Evolutionary conservation across 179 eudicot species (phyloP), one percentile per base, ranked within the genome.

Genomic region (Camellia oleifera): DNA sequence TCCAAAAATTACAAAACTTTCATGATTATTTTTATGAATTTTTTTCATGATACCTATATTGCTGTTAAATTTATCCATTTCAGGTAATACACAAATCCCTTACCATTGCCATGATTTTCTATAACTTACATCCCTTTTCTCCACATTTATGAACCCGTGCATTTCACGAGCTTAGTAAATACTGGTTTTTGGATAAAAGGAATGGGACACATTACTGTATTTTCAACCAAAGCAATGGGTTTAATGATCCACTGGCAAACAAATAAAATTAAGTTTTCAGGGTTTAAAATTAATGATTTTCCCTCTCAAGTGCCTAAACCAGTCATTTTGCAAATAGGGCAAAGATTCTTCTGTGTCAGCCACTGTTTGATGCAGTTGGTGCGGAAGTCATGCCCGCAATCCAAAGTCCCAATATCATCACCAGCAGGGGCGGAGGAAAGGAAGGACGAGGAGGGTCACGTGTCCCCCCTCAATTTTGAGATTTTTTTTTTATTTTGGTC

Each of bases 331-430:
- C 91, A 88, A 64, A 87, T 87, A 50, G 91, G 91, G 72, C 91
- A 88, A 11, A 88, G 32, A 57, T 88, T 88, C 84, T 88, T 88
- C 79, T 76, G 74, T 10, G 54, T 77, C 44, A 88, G 67, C 91
- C 91, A 88, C 67, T 88, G 87, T 66, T 87, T 87, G 60, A 88
- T 83, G 84, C 91, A 88, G 53, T 75, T 69, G 32, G 86, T 72
- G 57, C 87, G 91, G 42, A 87, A 88, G 62, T 88, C 89, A 57
- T 88, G 91, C 63, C 88, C 88, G 58, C 91, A 88, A 48, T 85
- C 82, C 85, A 85, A 77, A n/a, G 80, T 78, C 77, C 91, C 91
- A 18, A 88, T 75, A 72, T 85, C 76, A 60, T 88, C 91, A 13
- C 88, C 89, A 9, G 65, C 15, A 13, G 23, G 23, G 23, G 23